These are phyloP conservation scores for Yarrowia sp. DNA, from an alignment of 805 yeast genomes.

Conservation along the genomic window DNA sequence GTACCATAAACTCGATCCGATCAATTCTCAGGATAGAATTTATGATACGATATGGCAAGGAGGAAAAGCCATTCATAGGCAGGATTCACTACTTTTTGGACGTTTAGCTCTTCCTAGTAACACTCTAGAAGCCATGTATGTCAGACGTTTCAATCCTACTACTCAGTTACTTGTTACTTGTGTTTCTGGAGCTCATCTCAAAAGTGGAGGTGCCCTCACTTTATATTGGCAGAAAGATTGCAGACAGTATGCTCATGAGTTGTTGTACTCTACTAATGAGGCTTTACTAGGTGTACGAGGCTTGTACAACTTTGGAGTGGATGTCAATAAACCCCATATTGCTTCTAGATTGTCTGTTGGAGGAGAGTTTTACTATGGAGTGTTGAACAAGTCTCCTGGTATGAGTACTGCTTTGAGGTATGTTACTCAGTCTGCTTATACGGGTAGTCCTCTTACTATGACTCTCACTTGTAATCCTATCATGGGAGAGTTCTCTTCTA, in stretches of 20 bases:
- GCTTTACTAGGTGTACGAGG: conserved; percentile 77
- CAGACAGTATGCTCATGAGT: conserved; percentile 64
- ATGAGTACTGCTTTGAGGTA: conserved; percentile 80
- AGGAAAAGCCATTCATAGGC: conserved; percentile 35
- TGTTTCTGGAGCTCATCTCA: conserved; percentile 61
- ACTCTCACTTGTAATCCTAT: conserved; percentile 85
- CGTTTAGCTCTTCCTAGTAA: conserved; percentile 85
- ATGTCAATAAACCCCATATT: conserved; percentile 30
- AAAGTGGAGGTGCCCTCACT: conserved; percentile 49
- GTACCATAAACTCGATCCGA: conserved; percentile 57
- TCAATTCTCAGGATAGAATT: conserved; percentile 33
- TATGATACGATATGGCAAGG: conserved; percentile 36
- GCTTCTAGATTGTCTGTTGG: conserved; percentile 69
- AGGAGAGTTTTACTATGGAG: conserved; percentile 85
- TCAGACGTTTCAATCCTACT: conserved; percentile 56
- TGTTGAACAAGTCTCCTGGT: conserved; percentile 82
- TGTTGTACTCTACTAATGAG: conserved; percentile 79
- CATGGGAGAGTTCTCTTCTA: conserved; percentile 82
- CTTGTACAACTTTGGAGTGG: conserved; percentile 60
- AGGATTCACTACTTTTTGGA: conserved; percentile 65
- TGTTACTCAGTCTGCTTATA: conserved; percentile 77
- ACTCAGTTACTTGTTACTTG: conserved; percentile 72
- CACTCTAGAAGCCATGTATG: conserved; percentile 81
- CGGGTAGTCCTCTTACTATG: conserved; percentile 87
- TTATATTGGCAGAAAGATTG: conserved; percentile 60